Evolutionary conservation across 1,284 basidiomycete genomes (phyloP).

Genomic region (Malassezia pachydermatis): DNA sequence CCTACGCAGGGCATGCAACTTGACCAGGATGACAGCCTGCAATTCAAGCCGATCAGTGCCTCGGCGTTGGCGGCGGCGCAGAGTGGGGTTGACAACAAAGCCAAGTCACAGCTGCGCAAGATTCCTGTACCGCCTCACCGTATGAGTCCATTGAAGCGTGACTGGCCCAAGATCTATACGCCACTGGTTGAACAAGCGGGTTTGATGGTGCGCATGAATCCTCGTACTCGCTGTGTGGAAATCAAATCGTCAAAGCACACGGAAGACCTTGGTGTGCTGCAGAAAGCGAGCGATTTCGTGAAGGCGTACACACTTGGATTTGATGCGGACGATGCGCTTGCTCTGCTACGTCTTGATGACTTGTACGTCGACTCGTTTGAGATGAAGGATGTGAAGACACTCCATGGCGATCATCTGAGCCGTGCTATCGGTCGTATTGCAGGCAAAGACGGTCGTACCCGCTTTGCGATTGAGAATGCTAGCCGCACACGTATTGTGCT

Average conservation of each 20-base stretch:
- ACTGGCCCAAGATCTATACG: constrained; percentile 94
- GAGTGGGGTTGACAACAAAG: neutral
- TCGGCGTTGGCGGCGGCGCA: constrained; percentile 5
- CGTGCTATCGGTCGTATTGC: constrained; percentile 96
- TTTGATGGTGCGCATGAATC: constrained; percentile 92
- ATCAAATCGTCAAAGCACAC: constrained; percentile 92
- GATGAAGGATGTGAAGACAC: constrained; percentile 96
- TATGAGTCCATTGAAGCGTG: constrained; percentile 91
- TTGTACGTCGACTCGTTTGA: constrained; percentile 93
- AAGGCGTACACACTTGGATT: constrained; percentile 91
- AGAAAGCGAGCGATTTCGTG: constrained; percentile 96
- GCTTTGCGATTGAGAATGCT: constrained; percentile 96
- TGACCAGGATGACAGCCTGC: constrained; percentile 3
- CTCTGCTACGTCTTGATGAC: constrained; percentile 85
- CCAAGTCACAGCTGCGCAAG: constrained; percentile 31
- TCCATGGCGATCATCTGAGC: constrained; percentile 90
- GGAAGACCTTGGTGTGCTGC: constrained; percentile 53
- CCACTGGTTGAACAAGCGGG: constrained; percentile 88
- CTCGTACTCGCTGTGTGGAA: constrained; percentile 76
- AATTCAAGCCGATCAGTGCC: constrained; percentile 14
- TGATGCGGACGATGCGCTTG: constrained; percentile 75
- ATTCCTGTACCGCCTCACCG: constrained; percentile 89
- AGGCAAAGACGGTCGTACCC: constrained; percentile 93
- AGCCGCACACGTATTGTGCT: constrained; percentile 90
- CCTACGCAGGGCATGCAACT: neutral